Evolutionary conservation across 805 yeast species (phyloP), one percentile per base, ranked within the genome.

Genomic region (Candida xyloterini): DNA sequence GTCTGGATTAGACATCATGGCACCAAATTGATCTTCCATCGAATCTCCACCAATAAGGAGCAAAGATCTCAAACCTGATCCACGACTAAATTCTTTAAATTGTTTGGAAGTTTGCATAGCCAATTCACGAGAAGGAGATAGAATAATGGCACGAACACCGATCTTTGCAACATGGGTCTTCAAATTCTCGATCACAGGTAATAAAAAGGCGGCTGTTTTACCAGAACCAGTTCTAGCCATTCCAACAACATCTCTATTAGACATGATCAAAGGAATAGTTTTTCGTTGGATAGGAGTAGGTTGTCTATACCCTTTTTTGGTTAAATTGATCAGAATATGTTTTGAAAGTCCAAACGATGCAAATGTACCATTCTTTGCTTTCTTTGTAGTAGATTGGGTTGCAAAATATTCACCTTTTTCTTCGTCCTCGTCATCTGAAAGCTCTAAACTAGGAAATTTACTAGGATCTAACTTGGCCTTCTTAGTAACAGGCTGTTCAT

Each of bases 141-240:
- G 63, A 41, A 93, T 81, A 25, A 93, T 71, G 0, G 96, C 96
- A 51, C 99, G 74, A 1, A 81, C 81, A 47, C 99, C 99, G 30
- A 85, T 83, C 57, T 79, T 84, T 22, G 95, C 89, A 30, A 85
- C 78, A 59, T 91, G 97, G 2, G 79, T 63, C 60, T 86, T 87
- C 51, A 91, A 71, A 57, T 77, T 81, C 53, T 93, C 97, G 48
- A 93, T 73, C 69, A 93, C 72, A 3, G 99, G 99, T 39, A 93
- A 66, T 15, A 87, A 76, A 60, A 93, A 93, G 1, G 99, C 98
- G 7, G 99, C 99, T 0, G 99, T 93, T 60, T 93, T 93, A 72
- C 99, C 99, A 18, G 96, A 86, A 55, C 99, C 99, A 0, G 99
- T 93, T 57, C 99, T 76, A 11, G 99, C 99, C 99, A 93, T 93